phyloP scores from a whole-genome alignment of 345 rosid species.

The Eucalyptus curtisii region DNA sequence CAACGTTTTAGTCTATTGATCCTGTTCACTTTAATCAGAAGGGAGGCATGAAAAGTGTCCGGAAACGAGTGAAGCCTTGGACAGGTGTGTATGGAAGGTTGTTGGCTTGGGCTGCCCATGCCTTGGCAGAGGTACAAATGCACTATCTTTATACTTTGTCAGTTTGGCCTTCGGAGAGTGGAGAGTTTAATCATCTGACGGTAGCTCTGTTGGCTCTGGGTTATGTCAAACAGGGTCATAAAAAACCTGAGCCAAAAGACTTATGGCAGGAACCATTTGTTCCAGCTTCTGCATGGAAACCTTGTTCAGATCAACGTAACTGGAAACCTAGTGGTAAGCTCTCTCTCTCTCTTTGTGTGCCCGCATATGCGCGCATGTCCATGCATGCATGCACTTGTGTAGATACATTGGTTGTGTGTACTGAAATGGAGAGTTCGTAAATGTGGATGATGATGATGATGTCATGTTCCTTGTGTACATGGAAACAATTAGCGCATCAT shows the following conservation, averaged over 20 bases:
- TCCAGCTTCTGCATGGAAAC: constrained; percentile 81
- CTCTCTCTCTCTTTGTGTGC: not conserved
- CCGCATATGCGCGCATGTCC: not conserved
- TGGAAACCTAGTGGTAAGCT: constrained; percentile 63
- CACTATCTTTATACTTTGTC: not conserved
- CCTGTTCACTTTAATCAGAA: not conserved
- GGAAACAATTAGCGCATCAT: not conserved
- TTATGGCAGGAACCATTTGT: constrained; percentile 74
- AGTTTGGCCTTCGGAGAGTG: not conserved
- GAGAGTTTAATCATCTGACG: not conserved
- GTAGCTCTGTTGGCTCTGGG: not conserved
- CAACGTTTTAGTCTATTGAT: not conserved
- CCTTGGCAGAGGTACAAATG: constrained; percentile 74
- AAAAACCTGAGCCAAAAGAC: constrained; percentile 85
- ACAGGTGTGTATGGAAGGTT: constrained; percentile 63
- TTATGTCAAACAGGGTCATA: constrained; percentile 37
- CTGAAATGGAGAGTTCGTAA: not conserved
- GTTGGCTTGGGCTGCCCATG: constrained; percentile 85
- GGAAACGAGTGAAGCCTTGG: constrained; percentile 29
- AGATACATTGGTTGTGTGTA: not conserved
- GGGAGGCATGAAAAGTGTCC: constrained; percentile 27
- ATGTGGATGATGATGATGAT: not conserved
- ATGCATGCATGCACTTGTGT: not conserved
- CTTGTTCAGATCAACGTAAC: constrained; percentile 71
- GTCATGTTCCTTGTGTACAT: not conserved